Conservation (phyloP, 139 green algal species). For the Micractinium conductrix region DNA sequence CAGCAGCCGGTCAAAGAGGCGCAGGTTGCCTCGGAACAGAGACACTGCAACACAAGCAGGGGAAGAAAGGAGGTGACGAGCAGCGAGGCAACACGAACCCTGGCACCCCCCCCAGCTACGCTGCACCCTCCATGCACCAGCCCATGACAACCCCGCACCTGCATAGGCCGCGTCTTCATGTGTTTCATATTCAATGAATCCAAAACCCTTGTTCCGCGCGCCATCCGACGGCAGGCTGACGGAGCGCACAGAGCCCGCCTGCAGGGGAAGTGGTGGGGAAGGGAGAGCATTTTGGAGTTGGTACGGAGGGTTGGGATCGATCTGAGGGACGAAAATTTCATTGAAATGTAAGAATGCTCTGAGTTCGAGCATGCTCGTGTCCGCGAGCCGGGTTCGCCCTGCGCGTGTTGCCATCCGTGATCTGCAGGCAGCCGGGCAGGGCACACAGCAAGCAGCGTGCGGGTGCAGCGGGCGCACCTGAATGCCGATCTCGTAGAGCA, state of each 20-base stretch:
- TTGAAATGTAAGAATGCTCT: neutral
- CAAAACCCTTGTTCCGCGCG: conserved; percentile 18
- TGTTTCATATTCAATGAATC: conserved; percentile 40
- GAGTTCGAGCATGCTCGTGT: neutral
- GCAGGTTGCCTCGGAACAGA: conserved; percentile 27
- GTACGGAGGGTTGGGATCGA: too few species aligned
- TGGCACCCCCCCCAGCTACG: too few species aligned
- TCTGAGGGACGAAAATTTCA: too few species aligned
- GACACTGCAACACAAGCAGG: too few species aligned
- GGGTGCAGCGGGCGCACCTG: conserved; percentile 1
- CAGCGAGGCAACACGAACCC: too few species aligned
- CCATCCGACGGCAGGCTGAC: neutral
- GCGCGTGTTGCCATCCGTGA: too few species aligned
- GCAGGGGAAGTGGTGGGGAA: neutral
- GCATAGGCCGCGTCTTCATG: too few species aligned
- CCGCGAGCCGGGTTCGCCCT: too few species aligned
- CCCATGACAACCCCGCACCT: too few species aligned
- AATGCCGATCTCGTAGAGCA: conserved; percentile 41
- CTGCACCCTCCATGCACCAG: neutral
- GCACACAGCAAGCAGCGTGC: neutral
- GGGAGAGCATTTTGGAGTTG: too few species aligned
- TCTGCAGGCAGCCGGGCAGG: neutral
- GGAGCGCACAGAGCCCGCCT: conserved; percentile 29
- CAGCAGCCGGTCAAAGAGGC: neutral
- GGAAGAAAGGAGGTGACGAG: too few species aligned